Evolutionary conservation across 148 eudicot genomes (phyloP), one percentile per base, ranked within the genome.

Genomic region (Rhododendron williamsianum): DNA sequence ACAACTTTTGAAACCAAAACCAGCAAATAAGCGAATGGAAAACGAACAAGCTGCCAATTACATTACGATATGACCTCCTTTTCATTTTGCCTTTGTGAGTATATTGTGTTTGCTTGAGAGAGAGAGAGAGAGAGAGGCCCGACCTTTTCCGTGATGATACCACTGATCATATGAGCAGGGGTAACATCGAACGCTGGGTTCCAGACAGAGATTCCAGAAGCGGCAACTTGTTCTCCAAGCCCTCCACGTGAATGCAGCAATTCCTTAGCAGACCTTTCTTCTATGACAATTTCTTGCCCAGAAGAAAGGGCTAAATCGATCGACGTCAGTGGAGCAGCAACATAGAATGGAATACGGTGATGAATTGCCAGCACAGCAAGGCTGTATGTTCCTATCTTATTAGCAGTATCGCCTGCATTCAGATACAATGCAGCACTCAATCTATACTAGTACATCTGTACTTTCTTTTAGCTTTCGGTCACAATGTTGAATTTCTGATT

Each of bases 131-230:
- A 45, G 52, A 76, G 11, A 69, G 77, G 67, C 67, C 88, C 87
- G 81, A 97, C 98, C 98, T 94, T 94, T 80, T 97, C 99, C 16
- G 99, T 97, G 54, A 97, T 86, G 85, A 95, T 93, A 45, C 95
- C 98, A 76, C 92, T 84, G 10, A 97, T 95, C 63, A 97, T 72
- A 74, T 60, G 43, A 43, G 99, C 98, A 38, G 99, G 99, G 45
- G 99, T 97, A 35, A 97, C 95, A 83, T 97, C 99, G 86, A 97
- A 97, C 76, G 99, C 99, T 7, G 99, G 99, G 86, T 97, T 97
- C 99, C 99, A 97, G 63, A 97, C 98, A 81, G 91, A 91, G 69
- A 97, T 95, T 54, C 99, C 99, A 27, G 98, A 90, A 79, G 99
- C 99, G 78, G 99, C 98, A 85, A 97, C 92, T 90, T 93, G 98